These are phyloP conservation scores for Sporothrix luriei DNA, from an alignment of 2,329 filamentous ascomycete species.

Conservation along the genomic window DNA sequence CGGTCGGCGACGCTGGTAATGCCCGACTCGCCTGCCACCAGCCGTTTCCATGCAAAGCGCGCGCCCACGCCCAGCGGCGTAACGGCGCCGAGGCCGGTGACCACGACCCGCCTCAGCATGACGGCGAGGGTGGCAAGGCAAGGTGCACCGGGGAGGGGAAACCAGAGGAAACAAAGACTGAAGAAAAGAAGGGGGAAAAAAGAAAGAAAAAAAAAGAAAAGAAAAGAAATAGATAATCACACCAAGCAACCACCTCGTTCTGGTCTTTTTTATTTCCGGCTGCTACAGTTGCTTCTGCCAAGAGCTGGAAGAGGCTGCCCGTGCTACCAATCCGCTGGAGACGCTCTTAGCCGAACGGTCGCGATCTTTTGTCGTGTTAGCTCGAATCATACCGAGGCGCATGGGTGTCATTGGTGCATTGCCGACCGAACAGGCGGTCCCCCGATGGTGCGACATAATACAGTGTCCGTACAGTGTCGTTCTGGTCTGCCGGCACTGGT, in stretches of 20 bases:
- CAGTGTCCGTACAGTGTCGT: slow-evolving; percentile 29
- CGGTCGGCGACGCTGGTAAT: slow-evolving; percentile 71
- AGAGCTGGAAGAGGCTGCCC: neutral
- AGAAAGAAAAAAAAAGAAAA: neutral
- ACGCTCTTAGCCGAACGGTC: slow-evolving; percentile 23
- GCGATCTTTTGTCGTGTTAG: slow-evolving; percentile 25
- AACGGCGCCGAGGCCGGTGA: slow-evolving; percentile 80
- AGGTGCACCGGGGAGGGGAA: neutral
- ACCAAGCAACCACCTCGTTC: slow-evolving; percentile 2
- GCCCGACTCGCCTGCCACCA: slow-evolving; percentile 78
- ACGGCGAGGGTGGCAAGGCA: neutral
- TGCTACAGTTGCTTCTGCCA: neutral
- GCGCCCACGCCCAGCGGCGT: slow-evolving; percentile 82
- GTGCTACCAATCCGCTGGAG: neutral
- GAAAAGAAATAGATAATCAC: neutral
- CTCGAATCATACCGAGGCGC: slow-evolving; percentile 20
- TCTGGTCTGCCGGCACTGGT: neutral
- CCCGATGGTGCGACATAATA: neutral
- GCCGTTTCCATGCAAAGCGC: slow-evolving; percentile 74
- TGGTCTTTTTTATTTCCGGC: neutral
- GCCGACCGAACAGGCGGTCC: neutral
- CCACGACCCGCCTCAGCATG: slow-evolving; percentile 68
- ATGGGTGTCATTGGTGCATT: slow-evolving; percentile 1
- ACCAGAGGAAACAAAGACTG: too few species aligned
- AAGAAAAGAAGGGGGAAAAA: neutral